phyloP scores from a whole-genome alignment of 2,329 filamentous ascomycete genomes.

The Aspergillus clavatus region DNA sequence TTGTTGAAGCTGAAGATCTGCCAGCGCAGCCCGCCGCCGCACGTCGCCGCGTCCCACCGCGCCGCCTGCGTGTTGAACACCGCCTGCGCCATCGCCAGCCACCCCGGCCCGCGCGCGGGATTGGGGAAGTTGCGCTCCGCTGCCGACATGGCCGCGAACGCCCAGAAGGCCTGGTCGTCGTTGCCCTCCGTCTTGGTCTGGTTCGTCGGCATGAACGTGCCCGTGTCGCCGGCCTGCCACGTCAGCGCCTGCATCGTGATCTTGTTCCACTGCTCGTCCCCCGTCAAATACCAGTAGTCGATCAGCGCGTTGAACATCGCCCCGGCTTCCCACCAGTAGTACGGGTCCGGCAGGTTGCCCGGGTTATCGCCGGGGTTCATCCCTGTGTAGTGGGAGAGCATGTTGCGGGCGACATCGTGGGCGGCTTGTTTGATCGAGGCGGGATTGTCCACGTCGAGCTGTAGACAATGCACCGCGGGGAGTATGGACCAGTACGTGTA shows the following conservation, averaged over 20 bases:
- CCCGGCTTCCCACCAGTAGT: conserved; percentile 44
- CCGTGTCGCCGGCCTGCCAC: conserved; percentile 36
- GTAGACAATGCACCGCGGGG: conserved; percentile 7
- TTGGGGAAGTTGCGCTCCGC: conserved; percentile 45
- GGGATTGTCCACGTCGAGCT: conserved; percentile 10
- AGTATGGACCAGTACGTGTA: too few relatives aligned
- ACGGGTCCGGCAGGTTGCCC: conserved; percentile 48
- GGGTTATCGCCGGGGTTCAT: conserved; percentile 46
- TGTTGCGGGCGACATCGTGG: conserved; percentile 41
- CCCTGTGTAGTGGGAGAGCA: conserved; percentile 51
- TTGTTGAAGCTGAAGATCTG: conserved; percentile 34
- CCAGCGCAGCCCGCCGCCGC: conserved; percentile 61
- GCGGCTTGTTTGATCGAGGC: conserved; percentile 46
- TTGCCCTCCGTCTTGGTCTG: conserved; percentile 47
- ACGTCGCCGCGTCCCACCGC: conserved; percentile 64
- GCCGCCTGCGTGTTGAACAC: conserved; percentile 73
- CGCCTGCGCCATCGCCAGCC: conserved; percentile 72
- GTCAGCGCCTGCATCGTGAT: conserved; percentile 34
- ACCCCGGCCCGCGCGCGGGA: conserved; percentile 56
- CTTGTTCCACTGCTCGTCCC: conserved; percentile 38
- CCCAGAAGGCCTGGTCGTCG: conserved; percentile 58
- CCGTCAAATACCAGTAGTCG: conserved; percentile 42
- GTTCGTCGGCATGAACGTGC: conserved; percentile 41
- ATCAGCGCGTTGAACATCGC: conserved; percentile 41
- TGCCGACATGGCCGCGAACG: conserved; percentile 52